Conservation (phyloP, 352 stramenopile species). For the Phytophthora capsici region DNA sequence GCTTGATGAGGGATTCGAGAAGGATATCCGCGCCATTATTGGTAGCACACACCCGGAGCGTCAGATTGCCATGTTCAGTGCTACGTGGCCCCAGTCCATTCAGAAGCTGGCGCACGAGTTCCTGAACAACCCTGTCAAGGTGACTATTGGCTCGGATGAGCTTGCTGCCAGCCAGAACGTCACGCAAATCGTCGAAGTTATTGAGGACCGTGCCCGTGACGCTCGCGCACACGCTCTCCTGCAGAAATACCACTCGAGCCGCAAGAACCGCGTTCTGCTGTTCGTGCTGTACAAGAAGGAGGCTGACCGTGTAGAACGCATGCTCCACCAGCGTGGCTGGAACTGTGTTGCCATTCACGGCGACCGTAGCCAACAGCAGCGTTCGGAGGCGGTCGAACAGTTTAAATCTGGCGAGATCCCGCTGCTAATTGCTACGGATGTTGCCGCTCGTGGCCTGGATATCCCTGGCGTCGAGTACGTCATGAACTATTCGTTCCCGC, state of each 20-base stretch:
- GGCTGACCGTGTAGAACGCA: slow-evolving; percentile 94
- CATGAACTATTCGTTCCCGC: slow-evolving; percentile 97
- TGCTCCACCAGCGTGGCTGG: slow-evolving; percentile 93
- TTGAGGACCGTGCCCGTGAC: slow-evolving; percentile 93
- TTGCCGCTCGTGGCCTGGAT: slow-evolving; percentile 96
- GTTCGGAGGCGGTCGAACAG: slow-evolving; percentile 91
- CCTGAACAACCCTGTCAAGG: slow-evolving; percentile 93
- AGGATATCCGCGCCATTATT: slow-evolving; percentile 93
- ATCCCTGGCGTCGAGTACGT: slow-evolving; percentile 98
- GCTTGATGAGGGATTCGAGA: slow-evolving; percentile 95
- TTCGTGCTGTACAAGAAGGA: slow-evolving; percentile 99
- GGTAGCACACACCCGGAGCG: slow-evolving; percentile 77
- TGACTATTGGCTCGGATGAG: slow-evolving; percentile 95
- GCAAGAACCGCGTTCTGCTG: slow-evolving; percentile 94
- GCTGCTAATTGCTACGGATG: slow-evolving; percentile 97
- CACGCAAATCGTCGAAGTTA: slow-evolving; percentile 94
- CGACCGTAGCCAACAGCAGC: slow-evolving; percentile 94
- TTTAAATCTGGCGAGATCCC: slow-evolving; percentile 96
- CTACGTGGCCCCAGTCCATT: slow-evolving; percentile 97
- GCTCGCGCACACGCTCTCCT: slow-evolving; percentile 91
- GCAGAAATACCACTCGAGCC: slow-evolving; percentile 91
- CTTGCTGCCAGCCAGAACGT: slow-evolving; percentile 96
- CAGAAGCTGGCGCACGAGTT: slow-evolving; percentile 97
- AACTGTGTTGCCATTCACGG: slow-evolving; percentile 96
- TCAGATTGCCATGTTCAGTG: slow-evolving; percentile 98